A percentile compares a stretch with the other conserved stretches of the same genome.
phyloP scores from a whole-genome alignment of 768 basidiomycete genomes.

The Auricularia sp. region DNA sequence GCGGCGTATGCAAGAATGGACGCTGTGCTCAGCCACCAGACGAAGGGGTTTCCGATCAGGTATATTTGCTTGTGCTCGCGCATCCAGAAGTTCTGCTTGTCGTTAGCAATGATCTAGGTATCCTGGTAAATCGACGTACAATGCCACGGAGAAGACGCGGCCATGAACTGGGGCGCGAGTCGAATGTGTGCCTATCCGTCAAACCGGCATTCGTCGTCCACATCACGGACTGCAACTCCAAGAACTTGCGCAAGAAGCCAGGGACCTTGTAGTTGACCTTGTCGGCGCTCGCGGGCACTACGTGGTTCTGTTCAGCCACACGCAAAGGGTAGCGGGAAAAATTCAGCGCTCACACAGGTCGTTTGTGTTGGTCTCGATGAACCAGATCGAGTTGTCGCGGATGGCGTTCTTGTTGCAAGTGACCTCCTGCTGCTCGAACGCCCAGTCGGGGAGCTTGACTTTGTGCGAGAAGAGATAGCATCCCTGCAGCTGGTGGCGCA shows the following conservation, averaged over 20 bases:
- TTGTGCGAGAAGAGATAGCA: conserved; percentile 98
- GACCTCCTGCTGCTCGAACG: conserved; percentile 95
- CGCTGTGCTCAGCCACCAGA: conserved; percentile 82
- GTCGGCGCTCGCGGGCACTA: conserved; percentile 60
- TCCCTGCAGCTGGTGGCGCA: conserved; percentile 77
- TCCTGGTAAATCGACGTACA: conserved; percentile 28
- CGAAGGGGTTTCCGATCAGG: conserved; percentile 84
- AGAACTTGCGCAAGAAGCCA: conserved; percentile 83
- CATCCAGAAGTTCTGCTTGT: conserved; percentile 88
- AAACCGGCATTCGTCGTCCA: conserved; percentile 95
- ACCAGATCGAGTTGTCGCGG: conserved; percentile 85
- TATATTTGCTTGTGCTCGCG: conserved; percentile 95
- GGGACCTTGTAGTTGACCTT: conserved; percentile 90
- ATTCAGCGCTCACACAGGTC: conserved; percentile 44
- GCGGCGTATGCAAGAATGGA: conserved; percentile 58
- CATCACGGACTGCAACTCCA: conserved; percentile 89
- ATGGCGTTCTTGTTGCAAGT: conserved; percentile 99
- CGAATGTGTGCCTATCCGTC: conserved; percentile 89
- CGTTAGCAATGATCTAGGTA: conserved; percentile 3
- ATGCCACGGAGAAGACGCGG: conserved; percentile 88
- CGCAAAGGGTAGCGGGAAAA: background rate
- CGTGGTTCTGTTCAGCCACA: background rate
- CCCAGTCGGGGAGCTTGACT: conserved; percentile 97
- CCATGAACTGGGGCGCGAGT: conserved; percentile 90
- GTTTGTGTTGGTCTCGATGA: conserved; percentile 78